phyloP scores from a whole-genome alignment of 495 filamentous ascomycete species.

The Poronia punctata region DNA sequence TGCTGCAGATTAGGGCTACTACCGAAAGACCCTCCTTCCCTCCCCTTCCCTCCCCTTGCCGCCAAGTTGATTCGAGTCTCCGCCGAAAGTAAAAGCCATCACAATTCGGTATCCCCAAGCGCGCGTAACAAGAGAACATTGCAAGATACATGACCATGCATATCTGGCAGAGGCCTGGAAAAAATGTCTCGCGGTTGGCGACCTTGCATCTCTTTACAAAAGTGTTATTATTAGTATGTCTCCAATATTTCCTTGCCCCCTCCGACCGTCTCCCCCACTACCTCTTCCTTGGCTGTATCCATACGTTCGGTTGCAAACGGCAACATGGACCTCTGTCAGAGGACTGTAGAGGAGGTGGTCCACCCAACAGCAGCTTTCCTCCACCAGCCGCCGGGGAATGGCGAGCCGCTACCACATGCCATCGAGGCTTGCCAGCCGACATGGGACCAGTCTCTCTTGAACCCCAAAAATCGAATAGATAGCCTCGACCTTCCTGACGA shows the following conservation, averaged over 20 bases:
- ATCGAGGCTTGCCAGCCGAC: constrained; percentile 3
- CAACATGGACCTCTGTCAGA: constrained; percentile 37
- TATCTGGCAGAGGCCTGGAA: too few species aligned
- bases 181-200: not conserved
- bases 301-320: constrained; percentile 4
- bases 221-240: not conserved
- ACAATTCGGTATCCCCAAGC: too few species aligned
- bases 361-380: constrained; percentile 44
- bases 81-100: too few species aligned
- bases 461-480: constrained; percentile 46
- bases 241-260: not conserved
- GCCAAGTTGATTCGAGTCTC: too few species aligned
- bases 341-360: constrained; percentile 38
- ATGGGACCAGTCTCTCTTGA: constrained; percentile 37
- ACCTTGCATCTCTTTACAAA: too few species aligned
- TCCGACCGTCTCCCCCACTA: constrained; percentile 3
- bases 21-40: too few species aligned
- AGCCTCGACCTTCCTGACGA: constrained; percentile 34
- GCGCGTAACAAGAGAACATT: too few species aligned
- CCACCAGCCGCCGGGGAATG: constrained; percentile 3
- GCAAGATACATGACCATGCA: too few species aligned
- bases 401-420: not conserved
- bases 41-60: too few species aligned
- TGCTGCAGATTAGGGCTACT: too few species aligned
- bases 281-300: constrained; percentile 1